Conservation (phyloP, 2,329 filamentous ascomycete genomes). For the Aspergillus caelatus region DNA sequence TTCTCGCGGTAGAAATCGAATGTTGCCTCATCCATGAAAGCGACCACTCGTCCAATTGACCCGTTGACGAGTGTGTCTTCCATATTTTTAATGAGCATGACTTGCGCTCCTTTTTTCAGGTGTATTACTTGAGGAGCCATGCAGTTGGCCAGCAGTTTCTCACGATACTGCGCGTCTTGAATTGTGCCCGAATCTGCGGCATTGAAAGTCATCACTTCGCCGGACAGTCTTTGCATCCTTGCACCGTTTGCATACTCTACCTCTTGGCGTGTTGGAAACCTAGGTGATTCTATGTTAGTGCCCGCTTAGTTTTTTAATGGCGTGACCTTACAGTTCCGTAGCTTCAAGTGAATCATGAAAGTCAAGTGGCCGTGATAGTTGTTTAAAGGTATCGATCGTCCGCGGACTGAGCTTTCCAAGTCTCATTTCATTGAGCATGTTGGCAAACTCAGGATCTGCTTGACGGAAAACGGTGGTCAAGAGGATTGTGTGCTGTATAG, state of each 20-base stretch:
- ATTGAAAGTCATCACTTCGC: slow-evolving; percentile 69
- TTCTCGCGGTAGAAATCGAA: slow-evolving; percentile 62
- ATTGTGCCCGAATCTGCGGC: slow-evolving; percentile 73
- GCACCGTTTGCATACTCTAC: slow-evolving; percentile 83
- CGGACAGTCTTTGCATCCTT: slow-evolving; percentile 72
- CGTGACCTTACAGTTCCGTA: slow-evolving; percentile 70
- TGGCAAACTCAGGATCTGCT: slow-evolving; percentile 83
- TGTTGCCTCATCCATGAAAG: slow-evolving; percentile 72
- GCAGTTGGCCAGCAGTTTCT: slow-evolving; percentile 82
- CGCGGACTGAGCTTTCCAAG: slow-evolving; percentile 76
- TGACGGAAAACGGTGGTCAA: slow-evolving; percentile 96
- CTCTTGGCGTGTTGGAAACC: slow-evolving; percentile 85
- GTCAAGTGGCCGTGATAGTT: slow-evolving; percentile 69
- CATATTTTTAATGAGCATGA: slow-evolving; percentile 99
- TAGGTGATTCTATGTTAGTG: slow-evolving; percentile 34
- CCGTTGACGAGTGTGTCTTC: slow-evolving; percentile 94
- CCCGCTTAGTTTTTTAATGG: not conserved
- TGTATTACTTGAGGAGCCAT: slow-evolving; percentile 84
- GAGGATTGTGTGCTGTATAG: slow-evolving; percentile 93
- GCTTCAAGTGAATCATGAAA: slow-evolving; percentile 77
- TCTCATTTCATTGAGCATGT: slow-evolving; percentile 98
- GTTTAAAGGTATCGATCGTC: slow-evolving; percentile 76
- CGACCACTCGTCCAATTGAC: slow-evolving; percentile 81
- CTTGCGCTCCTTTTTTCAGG: slow-evolving; percentile 89
- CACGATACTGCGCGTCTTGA: slow-evolving; percentile 66